phyloP scores from a whole-genome alignment of 2,329 filamentous ascomycete genomes.

The Phialophora macrospora region DNA sequence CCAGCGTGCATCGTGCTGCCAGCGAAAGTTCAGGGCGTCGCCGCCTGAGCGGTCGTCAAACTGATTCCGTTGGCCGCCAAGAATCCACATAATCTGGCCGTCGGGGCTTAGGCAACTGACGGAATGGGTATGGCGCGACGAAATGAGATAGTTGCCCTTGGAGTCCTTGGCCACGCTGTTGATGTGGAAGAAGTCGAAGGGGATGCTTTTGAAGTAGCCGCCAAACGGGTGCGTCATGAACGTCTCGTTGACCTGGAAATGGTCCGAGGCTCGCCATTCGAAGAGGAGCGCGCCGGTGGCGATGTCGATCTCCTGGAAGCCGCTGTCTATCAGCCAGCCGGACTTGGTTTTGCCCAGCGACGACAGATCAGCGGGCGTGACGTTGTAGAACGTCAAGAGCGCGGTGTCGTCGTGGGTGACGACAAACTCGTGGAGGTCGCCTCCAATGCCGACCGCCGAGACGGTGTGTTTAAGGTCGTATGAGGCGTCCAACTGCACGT shows the following conservation, averaged over 20 bases:
- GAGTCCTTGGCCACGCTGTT: slow-evolving; percentile 59
- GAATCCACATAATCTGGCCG: slow-evolving; percentile 53
- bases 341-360: slow-evolving; percentile 40
- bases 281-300: slow-evolving; percentile 52
- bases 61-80: slow-evolving; percentile 55
- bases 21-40: slow-evolving; percentile 54
- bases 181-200: slow-evolving; percentile 63
- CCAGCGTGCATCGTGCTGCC: slow-evolving; percentile 60
- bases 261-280: slow-evolving; percentile 55
- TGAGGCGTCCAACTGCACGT: slow-evolving; percentile 31
- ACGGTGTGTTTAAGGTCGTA: slow-evolving; percentile 33
- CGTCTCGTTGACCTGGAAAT: slow-evolving; percentile 43
- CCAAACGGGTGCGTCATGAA: slow-evolving; percentile 30
- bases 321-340: slow-evolving; percentile 50
- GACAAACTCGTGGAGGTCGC: slow-evolving; percentile 37
- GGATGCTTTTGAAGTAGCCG: slow-evolving; percentile 25
- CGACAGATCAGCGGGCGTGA: slow-evolving; percentile 27
- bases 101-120: slow-evolving; percentile 52
- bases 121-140: slow-evolving; percentile 49
- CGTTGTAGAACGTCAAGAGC: slow-evolving; percentile 34
- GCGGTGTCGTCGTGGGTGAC: slow-evolving; percentile 33
- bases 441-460: slow-evolving; percentile 33
- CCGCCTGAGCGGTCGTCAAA: slow-evolving; percentile 51
- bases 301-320: slow-evolving; percentile 55
- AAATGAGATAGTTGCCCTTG: slow-evolving; percentile 53